Conservation (phyloP, 805 yeast genomes). For the Barnettozyma vustinii region DNA sequence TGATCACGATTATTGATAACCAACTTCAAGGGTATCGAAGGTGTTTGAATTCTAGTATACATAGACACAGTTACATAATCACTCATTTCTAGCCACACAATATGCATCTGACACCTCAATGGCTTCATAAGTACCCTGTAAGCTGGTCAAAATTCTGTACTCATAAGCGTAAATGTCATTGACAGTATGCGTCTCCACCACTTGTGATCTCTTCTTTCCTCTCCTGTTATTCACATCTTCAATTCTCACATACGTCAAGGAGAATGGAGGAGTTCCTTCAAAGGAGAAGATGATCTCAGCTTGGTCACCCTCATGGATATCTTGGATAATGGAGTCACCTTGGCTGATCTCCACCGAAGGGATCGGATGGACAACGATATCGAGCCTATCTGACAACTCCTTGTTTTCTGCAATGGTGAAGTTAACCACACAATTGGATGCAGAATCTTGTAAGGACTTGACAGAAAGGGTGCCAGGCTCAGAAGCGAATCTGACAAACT, state of each 20-base stretch:
- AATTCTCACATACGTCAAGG: constrained; percentile 76
- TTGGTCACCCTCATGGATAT: constrained; percentile 92
- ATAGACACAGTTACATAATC: background rate
- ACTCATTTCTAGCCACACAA: constrained; percentile 51
- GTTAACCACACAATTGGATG: constrained; percentile 65
- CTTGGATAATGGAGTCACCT: constrained; percentile 71
- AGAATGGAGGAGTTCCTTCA: constrained; percentile 87
- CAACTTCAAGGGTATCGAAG: too few relatives aligned
- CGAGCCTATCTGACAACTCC: constrained; percentile 28
- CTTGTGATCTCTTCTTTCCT: constrained; percentile 45
- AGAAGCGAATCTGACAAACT: constrained; percentile 68
- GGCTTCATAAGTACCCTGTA: constrained; percentile 94
- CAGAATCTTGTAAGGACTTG: constrained; percentile 65
- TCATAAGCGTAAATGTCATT: constrained; percentile 62
- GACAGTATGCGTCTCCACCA: constrained; percentile 54
- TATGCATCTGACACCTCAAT: constrained; percentile 80
- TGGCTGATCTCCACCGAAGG: constrained; percentile 81
- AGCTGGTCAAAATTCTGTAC: constrained; percentile 66
- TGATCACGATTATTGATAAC: too few relatives aligned
- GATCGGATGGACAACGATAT: constrained; percentile 44
- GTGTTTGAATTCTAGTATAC: background rate
- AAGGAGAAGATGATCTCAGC: constrained; percentile 81
- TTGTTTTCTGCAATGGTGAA: constrained; percentile 37
- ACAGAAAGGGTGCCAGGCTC: constrained; percentile 74
- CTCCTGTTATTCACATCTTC: constrained; percentile 37